Base-by-base conservation (phyloP, 208 protist genomes). In the Acanthamoeba triangularis region DNA sequence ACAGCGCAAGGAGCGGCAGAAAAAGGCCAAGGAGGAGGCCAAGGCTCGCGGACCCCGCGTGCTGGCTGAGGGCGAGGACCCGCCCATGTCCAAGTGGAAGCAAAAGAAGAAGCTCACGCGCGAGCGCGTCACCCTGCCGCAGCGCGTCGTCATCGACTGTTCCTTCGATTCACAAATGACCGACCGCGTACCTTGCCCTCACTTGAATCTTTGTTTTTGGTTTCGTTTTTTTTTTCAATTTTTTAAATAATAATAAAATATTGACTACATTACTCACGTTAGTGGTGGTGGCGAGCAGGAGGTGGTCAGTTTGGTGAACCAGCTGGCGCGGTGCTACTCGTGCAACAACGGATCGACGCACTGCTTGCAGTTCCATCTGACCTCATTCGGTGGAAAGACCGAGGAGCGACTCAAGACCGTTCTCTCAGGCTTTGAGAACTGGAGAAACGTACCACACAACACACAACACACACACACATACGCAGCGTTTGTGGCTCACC, bases 111-210 rank as follows among this genome's bases (percentile, higher is more conserved):
- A 76, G 87, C 87, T 92, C 30, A 6, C 4, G 35, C 87, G 87
- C 52, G 63, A 67, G 87, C 87, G 63, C 11, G 61, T 67, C 30
- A 49, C 33, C 41, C 41, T 74, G 61, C 63, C 87, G 35, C 87
- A 92, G 61, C 87, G 87, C 2, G 87, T 92, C 37, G 59, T 92
- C 30, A 92, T 92, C 25, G 87, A 92, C 23, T 92, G 87, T 35
- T 92, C 87, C 87, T 92, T 92, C 30, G 87, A 92, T 35, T 72
- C 87, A 13, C 61, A 47, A 3, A 92, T 92, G 87, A 74, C 63
- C 25, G 61, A 67, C 25, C n/a, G 44, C n/a, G 87, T 92, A 76
- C 63, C 33, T 52, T 18, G 13, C 28, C 0, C 30, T 10, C 1
- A 0, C 8, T 72, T 72, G 7, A 37, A 37, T 25, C 5, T 23